Evolutionary conservation across 2,329 filamentous ascomycete genomes (phyloP), one percentile per base, ranked within the genome.

Genomic region (Penicillium sp.): DNA sequence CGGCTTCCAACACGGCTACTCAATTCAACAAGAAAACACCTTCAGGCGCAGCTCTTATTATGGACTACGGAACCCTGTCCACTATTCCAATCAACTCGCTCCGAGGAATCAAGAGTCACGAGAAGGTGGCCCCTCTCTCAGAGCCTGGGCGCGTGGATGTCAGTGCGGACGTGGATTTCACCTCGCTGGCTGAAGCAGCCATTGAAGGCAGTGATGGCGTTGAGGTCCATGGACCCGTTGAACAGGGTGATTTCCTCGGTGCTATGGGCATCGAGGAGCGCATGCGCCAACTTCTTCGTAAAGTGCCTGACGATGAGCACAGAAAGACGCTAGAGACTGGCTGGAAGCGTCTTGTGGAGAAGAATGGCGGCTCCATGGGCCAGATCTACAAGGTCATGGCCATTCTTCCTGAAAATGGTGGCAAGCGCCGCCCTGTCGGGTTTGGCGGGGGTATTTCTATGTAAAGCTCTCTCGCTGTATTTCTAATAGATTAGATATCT

Each of bases 341-440:
- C 0, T 95, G 91, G 84, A 88, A 84, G 75, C 81, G 94, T 57
- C 77, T 99, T 48, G 84, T 97, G n/a, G 92, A 96, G 71, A 81
- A 85, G 40, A 88, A 89, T 0, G 88, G 86, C 1, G 86, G 84
- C 48, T 93, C 92, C 0, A 99, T 99, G 94, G 94, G 94, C 0
- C 92, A 88, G 76, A 78, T 96, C 21, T 99, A 99, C 72, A 97
- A 97, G 76, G 92, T 86, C 22, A 81, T 99, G 81, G 90, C 92
- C 11, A 90, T 99, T 64, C 70, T 97, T 65, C 94, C 94, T 0
- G 88, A 92, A 72, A 90, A 89, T 59, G 82, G 81, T 34, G 87
- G 88, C 1, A 81, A 78, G 56, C 84, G 92, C 65, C 82, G 87
- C 55, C 93, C 93, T 2, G 92, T 96, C 50, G 94, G 94, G 0